phyloP scores from a whole-genome alignment of 495 filamentous ascomycete genomes.

The Bathelium albidoporum region DNA sequence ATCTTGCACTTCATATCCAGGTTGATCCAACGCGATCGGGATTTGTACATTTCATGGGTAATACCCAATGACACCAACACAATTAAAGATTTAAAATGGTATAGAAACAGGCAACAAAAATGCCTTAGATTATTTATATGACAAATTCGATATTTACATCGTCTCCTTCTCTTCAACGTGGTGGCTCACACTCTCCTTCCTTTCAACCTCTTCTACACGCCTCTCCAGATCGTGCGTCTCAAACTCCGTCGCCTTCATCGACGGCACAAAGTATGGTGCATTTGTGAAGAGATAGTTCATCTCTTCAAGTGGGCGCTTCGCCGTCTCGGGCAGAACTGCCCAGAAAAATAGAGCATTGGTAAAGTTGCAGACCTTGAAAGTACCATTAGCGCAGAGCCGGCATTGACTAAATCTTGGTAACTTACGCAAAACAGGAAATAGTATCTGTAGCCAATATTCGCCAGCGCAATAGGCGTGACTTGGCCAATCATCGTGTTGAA shows the following conservation, averaged over 20 bases:
- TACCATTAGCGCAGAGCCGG: not conserved
- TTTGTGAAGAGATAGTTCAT: conserved; percentile 63
- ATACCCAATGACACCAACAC: too few species aligned
- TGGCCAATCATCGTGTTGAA: conserved; percentile 70
- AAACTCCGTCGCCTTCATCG: conserved; percentile 32
- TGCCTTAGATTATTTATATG: too few species aligned
- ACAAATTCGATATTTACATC: too few species aligned
- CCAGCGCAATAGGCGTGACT: conserved; percentile 49
- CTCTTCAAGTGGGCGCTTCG: conserved; percentile 54
- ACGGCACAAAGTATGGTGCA: conserved; percentile 55
- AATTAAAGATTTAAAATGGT: too few species aligned
- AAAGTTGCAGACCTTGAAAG: conserved; percentile 35
- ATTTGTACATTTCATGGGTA: too few species aligned
- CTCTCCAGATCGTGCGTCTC: conserved; percentile 35
- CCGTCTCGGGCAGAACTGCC: conserved; percentile 53
- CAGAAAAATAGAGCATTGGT: conserved; percentile 59
- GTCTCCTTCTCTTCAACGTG: not conserved
- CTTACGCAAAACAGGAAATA: conserved; percentile 47
- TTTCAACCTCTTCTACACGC: conserved; percentile 34
- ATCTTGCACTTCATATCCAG: too few species aligned
- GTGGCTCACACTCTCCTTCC: conserved; percentile 32
- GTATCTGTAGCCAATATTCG: conserved; percentile 48
- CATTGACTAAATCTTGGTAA: not conserved
- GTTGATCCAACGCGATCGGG: too few species aligned
- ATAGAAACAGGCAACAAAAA: too few species aligned